Conservation (phyloP, 2,329 filamentous ascomycete genomes). For the Paramyrothecium roridum region DNA sequence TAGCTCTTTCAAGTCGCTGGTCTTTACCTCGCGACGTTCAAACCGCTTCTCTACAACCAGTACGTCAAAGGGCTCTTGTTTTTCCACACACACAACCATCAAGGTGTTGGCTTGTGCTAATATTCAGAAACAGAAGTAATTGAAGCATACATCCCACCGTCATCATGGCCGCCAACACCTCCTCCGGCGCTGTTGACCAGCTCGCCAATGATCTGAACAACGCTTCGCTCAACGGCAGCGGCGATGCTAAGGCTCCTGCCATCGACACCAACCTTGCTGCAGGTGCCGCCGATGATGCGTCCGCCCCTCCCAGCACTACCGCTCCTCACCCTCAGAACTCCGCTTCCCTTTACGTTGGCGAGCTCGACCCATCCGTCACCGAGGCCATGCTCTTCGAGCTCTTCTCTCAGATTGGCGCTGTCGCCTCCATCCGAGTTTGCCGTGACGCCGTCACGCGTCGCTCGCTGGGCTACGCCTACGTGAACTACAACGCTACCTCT, state of each 20-base stretch:
- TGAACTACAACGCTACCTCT: constrained; percentile 98
- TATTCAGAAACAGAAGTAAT: not conserved
- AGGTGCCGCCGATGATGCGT: constrained; percentile 57
- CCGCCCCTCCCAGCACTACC: constrained; percentile 70
- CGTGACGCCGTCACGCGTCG: constrained; percentile 97
- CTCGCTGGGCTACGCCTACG: constrained; percentile 98
- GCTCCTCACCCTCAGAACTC: constrained; percentile 83
- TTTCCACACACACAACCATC: too few species aligned
- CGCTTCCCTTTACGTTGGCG: constrained; percentile 96
- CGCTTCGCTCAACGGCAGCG: constrained; percentile 65
- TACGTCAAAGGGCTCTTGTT: too few species aligned
- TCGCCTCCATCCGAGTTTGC: constrained; percentile 99
- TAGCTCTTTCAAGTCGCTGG: constrained; percentile 16
- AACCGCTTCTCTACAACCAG: too few species aligned
- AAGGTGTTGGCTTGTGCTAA: constrained; percentile 8
- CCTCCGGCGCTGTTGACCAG: constrained; percentile 68
- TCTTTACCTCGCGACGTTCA: constrained; percentile 2
- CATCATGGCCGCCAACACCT: constrained; percentile 60
- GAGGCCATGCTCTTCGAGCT: constrained; percentile 99
- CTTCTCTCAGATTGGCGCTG: constrained; percentile 98
- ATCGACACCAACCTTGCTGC: constrained; percentile 71
- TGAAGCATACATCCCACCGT: constrained; percentile 7
- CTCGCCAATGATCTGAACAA: constrained; percentile 75
- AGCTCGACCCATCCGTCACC: constrained; percentile 95
- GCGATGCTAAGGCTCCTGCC: constrained; percentile 62